Evolutionary conservation across 352 stramenopile species (phyloP), one percentile per base, ranked within the genome.

Genomic region (Phytophthora cryptogea): DNA sequence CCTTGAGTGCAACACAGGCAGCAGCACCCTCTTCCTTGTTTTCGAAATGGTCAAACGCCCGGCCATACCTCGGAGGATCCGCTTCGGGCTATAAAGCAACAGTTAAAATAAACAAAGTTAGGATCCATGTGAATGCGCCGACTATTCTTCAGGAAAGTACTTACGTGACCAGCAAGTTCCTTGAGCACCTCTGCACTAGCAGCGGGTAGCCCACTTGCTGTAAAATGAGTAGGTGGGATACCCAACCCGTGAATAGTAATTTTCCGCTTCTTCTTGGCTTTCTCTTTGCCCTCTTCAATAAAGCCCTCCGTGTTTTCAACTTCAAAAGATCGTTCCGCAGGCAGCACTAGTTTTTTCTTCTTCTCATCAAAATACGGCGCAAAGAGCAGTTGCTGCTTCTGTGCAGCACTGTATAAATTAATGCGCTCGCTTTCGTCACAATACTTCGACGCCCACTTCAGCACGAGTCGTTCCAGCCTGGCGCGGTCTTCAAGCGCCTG

Each of bases 321-420:
- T 23, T 94, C 82, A 69, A 95, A 95, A 11, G 58, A 63, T 39
- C 78, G 74, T 62, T 95, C 78, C 26, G 71, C 56, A 26, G 80
- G 90, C 50, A 84, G 76, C 50, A 89, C 85, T 59, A 72, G 86
- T 46, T 65, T 86, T 26, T 85, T 90, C 63, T 85, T 91, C 32
- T 88, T 89, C 4, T 76, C 54, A 45, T 95, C 80, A 3, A 68
- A 70, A 35, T 94, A 94, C 17, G 87, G 86, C 13, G 95, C 97
- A 63, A 99, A 99, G n/a, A 99, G 78, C 57, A 99, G 76, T 5
- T 98, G 97, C 66, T 95, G 83, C 40, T 99, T 93, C 70, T 99
- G 97, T 7, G 85, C 68, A 2, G 92, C 86, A 41, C 86, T 98
- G 53, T 91, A 96, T 20, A 97, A 72, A 73, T 99, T 99, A 51